Evolutionary conservation across 208 protist species (phyloP).

Genomic region (Wallacemonas rigidus): DNA sequence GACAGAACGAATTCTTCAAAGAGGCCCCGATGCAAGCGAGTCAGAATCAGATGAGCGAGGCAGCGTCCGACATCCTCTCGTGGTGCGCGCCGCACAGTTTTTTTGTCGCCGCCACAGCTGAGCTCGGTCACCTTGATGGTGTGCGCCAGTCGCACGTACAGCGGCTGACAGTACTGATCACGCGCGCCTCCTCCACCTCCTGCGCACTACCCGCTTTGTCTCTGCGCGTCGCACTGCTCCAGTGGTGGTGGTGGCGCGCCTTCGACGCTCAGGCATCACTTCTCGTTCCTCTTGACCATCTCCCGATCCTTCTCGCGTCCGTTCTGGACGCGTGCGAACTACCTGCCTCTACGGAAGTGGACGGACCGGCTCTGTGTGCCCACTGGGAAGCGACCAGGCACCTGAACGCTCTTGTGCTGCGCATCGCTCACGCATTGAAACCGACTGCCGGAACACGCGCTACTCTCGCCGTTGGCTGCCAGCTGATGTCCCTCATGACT

Average conservation of each 20-base stretch:
- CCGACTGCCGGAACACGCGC: background rate
- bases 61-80: background rate
- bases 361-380: background rate
- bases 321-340: background rate
- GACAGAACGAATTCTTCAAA: background rate
- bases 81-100: background rate
- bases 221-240: background rate
- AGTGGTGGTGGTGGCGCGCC: slow-evolving; percentile 4
- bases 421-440: slow-evolving; percentile 4
- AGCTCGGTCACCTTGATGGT: slow-evolving; percentile 12
- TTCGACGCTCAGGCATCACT: background rate
- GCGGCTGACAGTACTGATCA: background rate
- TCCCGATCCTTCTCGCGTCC: background rate
- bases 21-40: background rate
- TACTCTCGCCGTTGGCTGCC: background rate
- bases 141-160: background rate
- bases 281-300: background rate
- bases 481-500: slow-evolving; percentile 6
- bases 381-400: background rate
- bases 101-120: background rate
- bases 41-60: background rate
- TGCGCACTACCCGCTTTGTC: background rate
- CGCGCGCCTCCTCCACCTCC: background rate
- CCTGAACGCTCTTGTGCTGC: background rate
- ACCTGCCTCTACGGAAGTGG: background rate